A percentile compares a stretch with the other conserved stretches of the same genome.
phyloP scores from a whole-genome alignment of 805 yeast genomes.

The Candida orba region DNA sequence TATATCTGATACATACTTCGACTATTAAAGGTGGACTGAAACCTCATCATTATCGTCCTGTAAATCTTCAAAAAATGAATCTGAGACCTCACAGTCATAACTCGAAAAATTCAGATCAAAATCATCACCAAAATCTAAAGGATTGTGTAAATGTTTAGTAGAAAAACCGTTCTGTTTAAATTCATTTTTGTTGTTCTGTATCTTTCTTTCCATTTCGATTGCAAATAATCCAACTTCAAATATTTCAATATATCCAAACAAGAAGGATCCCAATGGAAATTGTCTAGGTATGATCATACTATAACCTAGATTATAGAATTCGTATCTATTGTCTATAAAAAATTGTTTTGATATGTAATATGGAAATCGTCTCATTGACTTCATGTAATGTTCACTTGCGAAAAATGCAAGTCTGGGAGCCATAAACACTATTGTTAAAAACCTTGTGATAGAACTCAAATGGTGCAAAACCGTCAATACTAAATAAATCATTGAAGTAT shows the following conservation, averaged over 20 bases:
- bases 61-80: background rate
- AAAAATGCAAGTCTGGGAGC: conserved; percentile 4
- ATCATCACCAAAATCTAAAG: no score
- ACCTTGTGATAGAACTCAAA: background rate
- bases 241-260: conserved; percentile 6
- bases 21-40: no score
- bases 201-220: conserved; percentile 5
- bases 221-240: conserved; percentile 8
- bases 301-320: conserved; percentile 4
- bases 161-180: background rate
- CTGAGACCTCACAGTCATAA: no score
- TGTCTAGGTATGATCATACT: conserved; percentile 5
- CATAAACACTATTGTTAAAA: background rate
- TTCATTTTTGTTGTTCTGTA: background rate
- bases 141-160: no score
- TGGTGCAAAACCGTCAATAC: background rate
- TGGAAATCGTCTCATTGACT: conserved; percentile 5
- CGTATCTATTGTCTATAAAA: conserved; percentile 1
- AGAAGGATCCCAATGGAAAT: conserved; percentile 3
- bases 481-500: background rate
- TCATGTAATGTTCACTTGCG: background rate
- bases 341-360: conserved; percentile 3
- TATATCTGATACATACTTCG: no score
- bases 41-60: no score
- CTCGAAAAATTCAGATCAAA: no score